These are phyloP conservation scores for Endoconidiophora laricicola DNA, from an alignment of 2,329 filamentous ascomycete species.

Conservation along the genomic window DNA sequence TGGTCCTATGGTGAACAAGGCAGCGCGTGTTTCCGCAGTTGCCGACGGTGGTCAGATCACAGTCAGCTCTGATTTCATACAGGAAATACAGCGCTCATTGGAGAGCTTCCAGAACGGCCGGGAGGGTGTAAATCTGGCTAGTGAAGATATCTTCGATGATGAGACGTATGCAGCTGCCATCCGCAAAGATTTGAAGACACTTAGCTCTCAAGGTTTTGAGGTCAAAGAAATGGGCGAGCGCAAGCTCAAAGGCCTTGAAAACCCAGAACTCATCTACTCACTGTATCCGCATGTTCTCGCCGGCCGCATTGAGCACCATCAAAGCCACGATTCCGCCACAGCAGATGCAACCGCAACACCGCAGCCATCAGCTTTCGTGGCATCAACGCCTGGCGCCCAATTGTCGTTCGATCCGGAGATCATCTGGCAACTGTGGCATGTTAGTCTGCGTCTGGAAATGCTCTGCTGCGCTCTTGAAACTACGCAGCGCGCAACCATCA, in stretches of 20 bases:
- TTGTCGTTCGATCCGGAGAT: conserved; percentile 65
- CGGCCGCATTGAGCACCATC: conserved; percentile 58
- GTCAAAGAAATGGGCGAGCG: conserved; percentile 92
- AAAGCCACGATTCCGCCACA: conserved; percentile 18
- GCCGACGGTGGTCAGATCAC: conserved; percentile 95
- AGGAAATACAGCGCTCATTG: conserved; percentile 79
- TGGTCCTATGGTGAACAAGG: conserved; percentile 96
- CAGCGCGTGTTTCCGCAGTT: conserved; percentile 80
- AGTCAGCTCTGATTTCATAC: conserved; percentile 92
- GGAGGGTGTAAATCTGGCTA: background rate
- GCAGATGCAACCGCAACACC: conserved; percentile 18
- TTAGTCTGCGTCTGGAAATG: conserved; percentile 82
- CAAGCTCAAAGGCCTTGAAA: conserved; percentile 92
- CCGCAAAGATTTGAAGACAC: conserved; percentile 67
- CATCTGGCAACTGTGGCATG: conserved; percentile 78
- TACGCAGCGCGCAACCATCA: conserved; percentile 20
- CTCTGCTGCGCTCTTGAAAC: conserved; percentile 79
- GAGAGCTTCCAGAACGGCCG: conserved; percentile 69
- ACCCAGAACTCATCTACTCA: conserved; percentile 87
- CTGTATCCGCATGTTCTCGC: conserved; percentile 83
- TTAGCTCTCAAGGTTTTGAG: conserved; percentile 86
- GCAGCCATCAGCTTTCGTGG: conserved; percentile 31
- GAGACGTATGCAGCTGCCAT: conserved; percentile 62
- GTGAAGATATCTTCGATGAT: conserved; percentile 52
- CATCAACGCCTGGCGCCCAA: conserved; percentile 39